Percentiles rank a stretch among this genome's conserved stretches.
Evolutionary conservation across 1,139 yeast species (phyloP).

Genomic region (Cylindricascospora bacillispora): DNA sequence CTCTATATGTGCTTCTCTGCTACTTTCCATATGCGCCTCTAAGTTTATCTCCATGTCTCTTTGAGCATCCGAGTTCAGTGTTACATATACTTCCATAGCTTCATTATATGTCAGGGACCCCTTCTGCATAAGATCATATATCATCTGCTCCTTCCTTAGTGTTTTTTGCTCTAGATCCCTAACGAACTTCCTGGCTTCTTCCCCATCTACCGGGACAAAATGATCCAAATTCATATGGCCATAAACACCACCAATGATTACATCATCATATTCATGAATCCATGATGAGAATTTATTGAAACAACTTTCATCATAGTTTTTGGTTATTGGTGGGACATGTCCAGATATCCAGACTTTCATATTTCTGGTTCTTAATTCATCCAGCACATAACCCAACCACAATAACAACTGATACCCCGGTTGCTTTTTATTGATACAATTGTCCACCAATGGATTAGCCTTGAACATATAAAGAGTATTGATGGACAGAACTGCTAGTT

Average conservation of each 20-base stretch:
- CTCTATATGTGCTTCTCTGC: constrained; percentile 23
- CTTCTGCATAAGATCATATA: constrained; percentile 7
- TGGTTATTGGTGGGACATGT: constrained; percentile 77
- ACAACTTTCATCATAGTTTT: constrained; percentile 62
- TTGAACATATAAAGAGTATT: constrained; percentile 67
- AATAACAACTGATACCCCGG: constrained; percentile 69
- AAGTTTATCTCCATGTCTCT: constrained; percentile 6
- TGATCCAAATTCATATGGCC: constrained; percentile 90
- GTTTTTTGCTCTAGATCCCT: constrained; percentile 7
- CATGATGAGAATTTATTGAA: constrained; percentile 62
- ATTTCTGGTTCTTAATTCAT: constrained; percentile 58
- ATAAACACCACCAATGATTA: constrained; percentile 67
- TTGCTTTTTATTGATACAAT: constrained; percentile 56
- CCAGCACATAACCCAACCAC: constrained; percentile 66
- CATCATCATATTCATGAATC: constrained; percentile 71
- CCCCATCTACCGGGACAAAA: constrained; percentile 63
- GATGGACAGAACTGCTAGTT: constrained; percentile 64
- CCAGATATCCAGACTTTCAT: constrained; percentile 83
- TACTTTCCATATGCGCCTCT: constrained; percentile 21
- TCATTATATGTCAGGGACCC: constrained; percentile 7
- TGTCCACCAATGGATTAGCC: constrained; percentile 70
- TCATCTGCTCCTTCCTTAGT: neutral
- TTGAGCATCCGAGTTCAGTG: too few relatives aligned
- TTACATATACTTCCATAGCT: neutral
- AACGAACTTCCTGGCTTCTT: constrained; percentile 52